A percentile compares a stretch with the other conserved stretches of the same genome.
Conservation (phyloP, 2,329 filamentous ascomycete genomes). For the Sporothrix pseudoabietina region DNA sequence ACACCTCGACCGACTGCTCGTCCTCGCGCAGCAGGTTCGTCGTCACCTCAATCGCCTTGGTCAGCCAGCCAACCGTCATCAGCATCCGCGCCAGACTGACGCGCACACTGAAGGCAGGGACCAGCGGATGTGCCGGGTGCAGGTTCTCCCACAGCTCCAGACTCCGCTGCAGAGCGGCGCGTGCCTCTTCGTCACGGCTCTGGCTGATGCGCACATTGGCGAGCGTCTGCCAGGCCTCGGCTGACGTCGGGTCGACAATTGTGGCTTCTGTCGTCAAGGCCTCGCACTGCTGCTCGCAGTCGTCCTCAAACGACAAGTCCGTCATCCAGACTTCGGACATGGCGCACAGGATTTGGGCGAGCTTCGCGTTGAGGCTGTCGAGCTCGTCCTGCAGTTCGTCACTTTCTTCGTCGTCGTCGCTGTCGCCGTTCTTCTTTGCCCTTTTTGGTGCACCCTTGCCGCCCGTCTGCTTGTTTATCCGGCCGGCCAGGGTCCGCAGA, state of each 20-base stretch:
- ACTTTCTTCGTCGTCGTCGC: background rate
- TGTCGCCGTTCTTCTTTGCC: background rate
- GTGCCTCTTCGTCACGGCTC: slow-evolving; percentile 74
- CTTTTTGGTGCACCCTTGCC: background rate
- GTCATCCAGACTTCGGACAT: slow-evolving; percentile 99
- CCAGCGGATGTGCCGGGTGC: slow-evolving; percentile 66
- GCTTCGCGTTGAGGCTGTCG: slow-evolving; percentile 70
- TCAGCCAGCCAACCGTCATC: slow-evolving; percentile 86
- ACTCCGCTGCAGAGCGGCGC: slow-evolving; percentile 74
- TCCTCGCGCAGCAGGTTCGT: slow-evolving; percentile 85
- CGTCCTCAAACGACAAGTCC: slow-evolving; percentile 87
- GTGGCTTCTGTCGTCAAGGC: slow-evolving; percentile 86
- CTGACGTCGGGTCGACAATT: slow-evolving; percentile 74
- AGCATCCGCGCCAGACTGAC: slow-evolving; percentile 82
- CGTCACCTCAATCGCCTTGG: slow-evolving; percentile 81
- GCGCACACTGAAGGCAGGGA: slow-evolving; percentile 84
- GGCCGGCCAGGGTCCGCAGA: slow-evolving; percentile 53
- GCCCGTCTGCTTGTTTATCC: slow-evolving; percentile 12
- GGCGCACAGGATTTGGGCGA: slow-evolving; percentile 89
- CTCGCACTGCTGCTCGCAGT: slow-evolving; percentile 88
- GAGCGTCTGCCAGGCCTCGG: slow-evolving; percentile 93
- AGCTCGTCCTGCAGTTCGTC: slow-evolving; percentile 42
- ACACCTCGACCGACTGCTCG: slow-evolving; percentile 90
- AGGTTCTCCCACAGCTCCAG: slow-evolving; percentile 82
- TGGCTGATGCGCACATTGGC: slow-evolving; percentile 95